A percentile compares a stretch with the other conserved stretches of the same genome.
Evolutionary conservation across 192 early-diverging fungal genomes (phyloP).

Genomic region (Gigaspora rosea): DNA sequence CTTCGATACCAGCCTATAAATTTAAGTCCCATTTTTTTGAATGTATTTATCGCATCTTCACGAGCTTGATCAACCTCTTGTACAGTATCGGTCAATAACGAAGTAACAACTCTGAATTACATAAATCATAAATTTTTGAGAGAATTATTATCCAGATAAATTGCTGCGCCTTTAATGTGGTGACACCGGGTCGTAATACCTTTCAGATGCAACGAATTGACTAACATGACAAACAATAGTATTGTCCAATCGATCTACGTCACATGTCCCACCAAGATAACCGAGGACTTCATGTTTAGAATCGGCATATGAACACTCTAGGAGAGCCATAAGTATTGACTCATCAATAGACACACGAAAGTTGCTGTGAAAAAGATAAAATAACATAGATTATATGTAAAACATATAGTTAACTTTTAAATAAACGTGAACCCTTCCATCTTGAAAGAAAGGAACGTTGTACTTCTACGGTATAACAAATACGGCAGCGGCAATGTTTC

Average conservation of each 20-base stretch:
- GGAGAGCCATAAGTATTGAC: slow-evolving; percentile 22
- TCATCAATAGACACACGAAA: slow-evolving; percentile 27
- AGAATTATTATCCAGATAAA: neutral
- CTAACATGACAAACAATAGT: slow-evolving; percentile 16
- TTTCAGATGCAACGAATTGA: slow-evolving; percentile 26
- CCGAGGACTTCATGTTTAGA: slow-evolving; percentile 26
- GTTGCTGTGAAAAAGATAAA: neutral
- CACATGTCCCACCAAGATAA: slow-evolving; percentile 24
- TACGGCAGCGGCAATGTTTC: neutral
- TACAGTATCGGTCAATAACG: slow-evolving; percentile 23
- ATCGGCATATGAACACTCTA: slow-evolving; percentile 27
- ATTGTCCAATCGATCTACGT: slow-evolving; percentile 2
- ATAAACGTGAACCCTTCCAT: neutral
- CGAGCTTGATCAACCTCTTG: slow-evolving; percentile 1
- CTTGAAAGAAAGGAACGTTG: neutral
- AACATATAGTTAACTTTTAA: neutral
- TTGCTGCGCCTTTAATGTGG: neutral
- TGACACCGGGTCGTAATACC: neutral
- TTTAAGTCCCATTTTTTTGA: neutral
- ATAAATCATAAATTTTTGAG: neutral
- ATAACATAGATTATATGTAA: neutral
- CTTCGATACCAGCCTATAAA: slow-evolving; percentile 36
- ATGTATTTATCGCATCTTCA: slow-evolving; percentile 4
- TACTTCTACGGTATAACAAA: neutral
- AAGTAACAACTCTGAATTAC: slow-evolving; percentile 9